Conservation (phyloP, 31 red algal genomes). For the Endocladia muricata region DNA sequence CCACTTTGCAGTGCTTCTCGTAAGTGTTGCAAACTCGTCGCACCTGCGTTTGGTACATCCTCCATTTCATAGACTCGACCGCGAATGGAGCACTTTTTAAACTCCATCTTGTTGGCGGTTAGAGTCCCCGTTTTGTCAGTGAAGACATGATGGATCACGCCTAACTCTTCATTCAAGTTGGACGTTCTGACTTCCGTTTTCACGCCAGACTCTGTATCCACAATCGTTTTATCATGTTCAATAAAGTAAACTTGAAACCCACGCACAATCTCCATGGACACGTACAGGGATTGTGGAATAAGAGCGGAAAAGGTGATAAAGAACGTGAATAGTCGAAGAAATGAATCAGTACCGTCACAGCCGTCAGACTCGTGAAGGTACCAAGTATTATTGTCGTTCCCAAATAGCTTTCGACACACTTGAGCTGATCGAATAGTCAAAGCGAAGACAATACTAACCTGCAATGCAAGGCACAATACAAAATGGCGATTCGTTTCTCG, state of each 20-base stretch:
- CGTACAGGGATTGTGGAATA: constrained; percentile 84
- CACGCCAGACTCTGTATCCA: constrained; percentile 25
- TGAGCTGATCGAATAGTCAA: constrained; percentile 59
- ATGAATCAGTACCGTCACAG: constrained; percentile 35
- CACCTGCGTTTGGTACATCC: constrained; percentile 23
- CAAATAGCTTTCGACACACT: constrained; percentile 30
- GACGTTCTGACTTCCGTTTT: constrained; percentile 78
- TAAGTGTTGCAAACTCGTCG: constrained; percentile 20
- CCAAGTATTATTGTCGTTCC: constrained; percentile 35
- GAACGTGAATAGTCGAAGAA: constrained; percentile 78
- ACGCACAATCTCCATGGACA: constrained; percentile 85
- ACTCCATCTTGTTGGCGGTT: constrained; percentile 86
- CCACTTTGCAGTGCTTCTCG: constrained; percentile 45
- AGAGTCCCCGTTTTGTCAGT: constrained; percentile 86
- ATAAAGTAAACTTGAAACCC: constrained; percentile 75
- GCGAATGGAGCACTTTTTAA: constrained; percentile 54
- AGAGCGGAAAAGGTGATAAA: constrained; percentile 79
- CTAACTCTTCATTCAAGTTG: constrained; percentile 84
- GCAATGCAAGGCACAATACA: constrained; percentile 42
- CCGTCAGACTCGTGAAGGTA: constrained; percentile 48
- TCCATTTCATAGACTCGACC: constrained; percentile 47
- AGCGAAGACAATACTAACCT: constrained; percentile 54
- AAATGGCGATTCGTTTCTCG: constrained; percentile 57
- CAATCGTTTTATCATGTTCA: constrained; percentile 43
- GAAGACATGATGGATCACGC: constrained; percentile 69